Conservation (phyloP, 164 flowering plant species). For the Liriodendron chinense region DNA sequence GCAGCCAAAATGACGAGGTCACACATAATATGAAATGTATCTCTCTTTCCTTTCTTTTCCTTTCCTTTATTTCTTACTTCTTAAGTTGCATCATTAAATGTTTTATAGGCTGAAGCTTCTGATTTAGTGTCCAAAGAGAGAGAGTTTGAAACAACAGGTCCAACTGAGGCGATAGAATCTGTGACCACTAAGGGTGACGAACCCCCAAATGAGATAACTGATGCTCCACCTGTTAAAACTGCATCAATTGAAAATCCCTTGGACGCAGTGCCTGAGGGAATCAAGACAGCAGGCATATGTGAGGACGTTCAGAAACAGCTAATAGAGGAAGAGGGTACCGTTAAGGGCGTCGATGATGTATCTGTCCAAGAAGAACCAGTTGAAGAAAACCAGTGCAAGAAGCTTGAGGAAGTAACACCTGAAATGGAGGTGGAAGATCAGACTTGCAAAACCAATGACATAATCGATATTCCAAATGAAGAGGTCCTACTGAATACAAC, state of each 20-base stretch:
- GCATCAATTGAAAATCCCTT: conserved; percentile 13
- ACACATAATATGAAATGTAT: background rate
- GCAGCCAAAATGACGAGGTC: background rate
- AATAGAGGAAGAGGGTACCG: background rate
- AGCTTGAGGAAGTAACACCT: background rate
- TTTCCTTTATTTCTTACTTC: background rate
- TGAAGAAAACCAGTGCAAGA: conserved; percentile 3
- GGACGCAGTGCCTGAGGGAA: conserved; percentile 3
- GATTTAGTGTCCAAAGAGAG: conserved; percentile 4
- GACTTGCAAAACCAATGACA: background rate
- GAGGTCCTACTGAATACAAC: background rate
- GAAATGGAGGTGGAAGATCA: background rate
- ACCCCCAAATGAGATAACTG: conserved; percentile 8
- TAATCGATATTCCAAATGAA: background rate
- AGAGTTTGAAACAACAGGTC: conserved; percentile 13
- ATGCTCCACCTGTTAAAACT: conserved; percentile 5
- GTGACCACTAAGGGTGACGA: conserved; percentile 7
- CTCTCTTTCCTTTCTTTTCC: background rate
- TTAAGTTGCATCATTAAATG: background rate
- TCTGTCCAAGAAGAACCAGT: background rate
- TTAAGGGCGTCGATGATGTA: background rate
- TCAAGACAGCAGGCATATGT: background rate
- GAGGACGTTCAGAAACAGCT: background rate
- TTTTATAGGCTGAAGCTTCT: background rate
- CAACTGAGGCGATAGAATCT: conserved; percentile 11